A percentile compares a stretch with the other conserved stretches of the same genome.
Conservation (phyloP, 2,329 filamentous ascomycete genomes). For the Fusarium sp. region DNA sequence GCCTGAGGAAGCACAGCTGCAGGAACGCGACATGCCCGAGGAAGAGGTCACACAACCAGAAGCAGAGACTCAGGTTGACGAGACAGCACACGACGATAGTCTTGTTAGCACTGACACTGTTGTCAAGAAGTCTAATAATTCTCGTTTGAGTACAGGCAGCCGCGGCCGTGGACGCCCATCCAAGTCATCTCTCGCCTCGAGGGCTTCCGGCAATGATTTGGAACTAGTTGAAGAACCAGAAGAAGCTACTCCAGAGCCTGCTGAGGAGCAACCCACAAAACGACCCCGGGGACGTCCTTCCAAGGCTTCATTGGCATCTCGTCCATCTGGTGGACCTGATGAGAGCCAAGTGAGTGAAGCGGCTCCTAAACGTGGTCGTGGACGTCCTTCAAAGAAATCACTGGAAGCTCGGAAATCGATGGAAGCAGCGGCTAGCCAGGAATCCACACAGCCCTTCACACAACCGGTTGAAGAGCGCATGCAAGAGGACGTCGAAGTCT, state of each 20-base stretch:
- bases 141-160: slow-evolving; percentile 33
- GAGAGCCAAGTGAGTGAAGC: slow-evolving; percentile 34
- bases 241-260: slow-evolving; percentile 14
- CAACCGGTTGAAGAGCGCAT: slow-evolving; percentile 28
- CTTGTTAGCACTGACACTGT: slow-evolving; percentile 55
- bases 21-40: not conserved
- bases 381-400: slow-evolving; percentile 46
- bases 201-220: slow-evolving; percentile 38
- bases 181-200: slow-evolving; percentile 44
- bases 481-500: slow-evolving; percentile 27
- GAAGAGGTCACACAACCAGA: slow-evolving; percentile 9
- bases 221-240: slow-evolving; percentile 34
- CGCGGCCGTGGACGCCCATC: slow-evolving; percentile 44
- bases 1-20: slow-evolving; percentile 12
- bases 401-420: slow-evolving; percentile 38
- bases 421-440: slow-evolving; percentile 26
- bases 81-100: slow-evolving; percentile 50
- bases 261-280: slow-evolving; percentile 36
- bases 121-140: slow-evolving; percentile 47
- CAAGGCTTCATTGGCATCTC: slow-evolving; percentile 44
- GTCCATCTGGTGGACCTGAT: slow-evolving; percentile 32
- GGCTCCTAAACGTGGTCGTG: slow-evolving; percentile 43
- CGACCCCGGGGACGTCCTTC: slow-evolving; percentile 46
- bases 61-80: slow-evolving; percentile 30
- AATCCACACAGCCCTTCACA: slow-evolving; percentile 19